Evolutionary conservation across 139 green algal species (phyloP).

Genomic region (Diplosphaera chodatii): DNA sequence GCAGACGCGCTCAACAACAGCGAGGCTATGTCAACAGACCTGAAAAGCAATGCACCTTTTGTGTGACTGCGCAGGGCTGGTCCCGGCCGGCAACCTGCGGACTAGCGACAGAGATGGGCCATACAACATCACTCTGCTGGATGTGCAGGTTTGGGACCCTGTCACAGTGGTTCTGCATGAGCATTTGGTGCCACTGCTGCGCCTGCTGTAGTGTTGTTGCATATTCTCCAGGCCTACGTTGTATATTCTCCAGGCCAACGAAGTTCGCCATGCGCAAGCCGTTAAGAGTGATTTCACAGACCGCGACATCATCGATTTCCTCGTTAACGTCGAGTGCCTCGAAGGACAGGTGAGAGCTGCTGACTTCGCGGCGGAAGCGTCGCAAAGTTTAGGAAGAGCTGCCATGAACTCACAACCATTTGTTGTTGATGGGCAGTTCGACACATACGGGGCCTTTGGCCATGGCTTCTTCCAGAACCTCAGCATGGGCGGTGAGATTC

Average conservation of each 20-base stretch:
- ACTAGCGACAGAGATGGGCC: neutral
- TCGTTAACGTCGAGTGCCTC: slow-evolving; percentile 28
- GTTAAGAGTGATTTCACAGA: neutral
- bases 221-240: neutral
- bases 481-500: neutral
- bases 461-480: slow-evolving; percentile 22
- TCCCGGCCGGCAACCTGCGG: neutral
- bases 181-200: neutral
- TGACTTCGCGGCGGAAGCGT: too few relatives aligned
- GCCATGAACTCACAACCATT: too few relatives aligned
- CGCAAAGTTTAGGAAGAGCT: too few relatives aligned
- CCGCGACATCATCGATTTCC: neutral
- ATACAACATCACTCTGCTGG: neutral
- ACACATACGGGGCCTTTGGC: slow-evolving; percentile 34
- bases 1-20: too few relatives aligned
- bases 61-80: neutral
- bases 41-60: too few relatives aligned
- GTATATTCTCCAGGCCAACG: neutral
- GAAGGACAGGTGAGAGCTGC: slow-evolving; percentile 21
- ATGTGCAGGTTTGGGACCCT: neutral
- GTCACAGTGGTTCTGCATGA: too few relatives aligned
- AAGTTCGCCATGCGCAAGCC: neutral
- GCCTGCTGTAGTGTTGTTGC: neutral
- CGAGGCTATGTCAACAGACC: too few relatives aligned
- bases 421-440: too few relatives aligned